Conservation (phyloP, 371 early-diverging fungal genomes). For the Lichtheimia ramosa region DNA sequence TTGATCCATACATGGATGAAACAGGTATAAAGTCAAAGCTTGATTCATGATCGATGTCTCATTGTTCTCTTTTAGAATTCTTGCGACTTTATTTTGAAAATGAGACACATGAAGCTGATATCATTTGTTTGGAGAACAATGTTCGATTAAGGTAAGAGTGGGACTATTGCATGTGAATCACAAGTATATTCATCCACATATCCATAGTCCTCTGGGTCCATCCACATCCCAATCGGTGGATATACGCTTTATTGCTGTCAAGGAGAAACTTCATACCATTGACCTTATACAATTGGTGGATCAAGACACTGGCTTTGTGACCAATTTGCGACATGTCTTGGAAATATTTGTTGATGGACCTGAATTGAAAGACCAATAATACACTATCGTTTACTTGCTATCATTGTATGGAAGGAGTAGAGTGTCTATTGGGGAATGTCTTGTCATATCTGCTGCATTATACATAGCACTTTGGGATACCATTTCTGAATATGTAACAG, state of each 20-base stretch:
- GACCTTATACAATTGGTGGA: constrained; percentile 71
- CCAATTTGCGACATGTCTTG: constrained; percentile 60
- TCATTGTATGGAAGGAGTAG: too few species aligned
- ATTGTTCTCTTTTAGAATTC: constrained; percentile 39
- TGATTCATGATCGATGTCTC: background rate
- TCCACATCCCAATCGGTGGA: constrained; percentile 71
- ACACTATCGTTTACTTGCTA: too few species aligned
- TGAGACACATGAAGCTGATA: constrained; percentile 70
- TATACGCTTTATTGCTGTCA: constrained; percentile 78
- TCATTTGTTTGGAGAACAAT: constrained; percentile 75
- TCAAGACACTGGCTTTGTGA: constrained; percentile 68
- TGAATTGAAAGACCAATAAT: background rate
- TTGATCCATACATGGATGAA: constrained; percentile 68
- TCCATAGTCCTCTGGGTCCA: constrained; percentile 64
- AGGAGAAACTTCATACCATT: constrained; percentile 70
- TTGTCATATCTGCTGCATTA: background rate
- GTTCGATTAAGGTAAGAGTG: constrained; percentile 54
- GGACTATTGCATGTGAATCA: background rate
- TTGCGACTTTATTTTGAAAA: constrained; percentile 61
- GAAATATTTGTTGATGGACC: constrained; percentile 42
- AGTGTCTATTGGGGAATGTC: too few species aligned
- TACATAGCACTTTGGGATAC: background rate
- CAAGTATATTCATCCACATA: too few species aligned
- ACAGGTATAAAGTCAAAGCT: constrained; percentile 32
- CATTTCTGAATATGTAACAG: background rate